Base-by-base conservation (phyloP, 1,284 basidiomycete genomes). In the Fomes fomentarius region DNA sequence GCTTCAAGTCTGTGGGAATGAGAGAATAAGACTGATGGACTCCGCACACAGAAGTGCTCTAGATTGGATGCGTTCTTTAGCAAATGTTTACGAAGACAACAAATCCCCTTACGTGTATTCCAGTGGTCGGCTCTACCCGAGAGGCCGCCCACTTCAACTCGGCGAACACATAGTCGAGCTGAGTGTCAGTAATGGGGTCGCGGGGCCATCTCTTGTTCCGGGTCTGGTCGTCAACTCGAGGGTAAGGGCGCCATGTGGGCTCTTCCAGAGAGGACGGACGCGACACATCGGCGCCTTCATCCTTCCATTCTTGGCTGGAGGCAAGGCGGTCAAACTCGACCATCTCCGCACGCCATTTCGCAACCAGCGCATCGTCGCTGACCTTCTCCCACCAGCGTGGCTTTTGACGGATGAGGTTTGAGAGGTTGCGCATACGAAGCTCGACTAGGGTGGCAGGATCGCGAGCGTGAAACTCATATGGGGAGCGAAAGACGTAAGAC, bases 91-190 rank as follows among this genome's bases (percentile, higher is more conserved):
- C n/a, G n/a, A n/a, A n/a, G n/a, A n/a, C n/a, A n/a, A n/a, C n/a
- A n/a, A n/a, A n/a, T n/a, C n/a, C n/a, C n/a, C 47, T 38, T 12
- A 58, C 71, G 56, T 69, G 73, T 76, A 49, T 49, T 4, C 47
- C 33, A 3, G 19, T 43, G n/a, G 33, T 26, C 14, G 9, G 8
- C 15, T 42, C 40, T 2, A 15, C 4, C 33, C 31, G 24, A 8
- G n/a, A 7, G 9, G 52, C 40, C 11, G 12, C 15, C 22, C 48
- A 38, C 22, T 24, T 22, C 6, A 54, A 35, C n/a, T 43, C 40
- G 30, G 41, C 52, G 22, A 54, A 37, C 26, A 54, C 21, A 46
- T 48, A 54, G 35, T 54, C 47, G 14, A 54, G 46, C 35, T 54
- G 52, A 2, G 47, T 47, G 1, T 42, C 15, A 11, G 46, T 54